These are phyloP conservation scores for Orbilia ellipsospora DNA, from an alignment of 2,329 filamentous ascomycete genomes.

Conservation along the genomic window DNA sequence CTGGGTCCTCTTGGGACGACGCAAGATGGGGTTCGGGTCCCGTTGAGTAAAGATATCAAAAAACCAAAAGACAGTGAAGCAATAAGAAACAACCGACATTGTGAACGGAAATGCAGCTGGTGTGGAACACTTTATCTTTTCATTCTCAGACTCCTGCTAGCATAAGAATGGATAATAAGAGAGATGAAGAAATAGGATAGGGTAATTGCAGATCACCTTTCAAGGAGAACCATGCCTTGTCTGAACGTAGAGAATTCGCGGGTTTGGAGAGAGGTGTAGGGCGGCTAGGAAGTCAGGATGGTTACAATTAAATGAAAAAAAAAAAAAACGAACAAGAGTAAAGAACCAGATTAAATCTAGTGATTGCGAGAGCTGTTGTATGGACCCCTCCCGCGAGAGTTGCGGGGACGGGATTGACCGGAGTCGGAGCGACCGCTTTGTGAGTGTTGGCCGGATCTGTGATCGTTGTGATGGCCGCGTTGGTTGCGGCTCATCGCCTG, in stretches of 20 bases:
- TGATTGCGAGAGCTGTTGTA: conserved; percentile 16
- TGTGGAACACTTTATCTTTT: not conserved
- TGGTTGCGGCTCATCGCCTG: not conserved
- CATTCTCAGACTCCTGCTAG: not conserved
- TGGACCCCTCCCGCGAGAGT: too few relatives aligned
- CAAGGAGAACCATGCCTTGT: not conserved
- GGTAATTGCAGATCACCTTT: not conserved
- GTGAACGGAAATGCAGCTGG: not conserved
- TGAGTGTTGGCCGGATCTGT: not conserved
- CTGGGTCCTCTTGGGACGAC: not conserved
- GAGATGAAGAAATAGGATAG: not conserved
- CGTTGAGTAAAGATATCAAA: not conserved
- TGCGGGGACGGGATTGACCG: conserved; percentile 14
- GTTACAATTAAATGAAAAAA: not conserved
- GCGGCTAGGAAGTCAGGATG: not conserved
- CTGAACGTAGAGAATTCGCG: not conserved
- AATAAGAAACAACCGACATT: not conserved
- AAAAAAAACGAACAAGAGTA: too few relatives aligned
- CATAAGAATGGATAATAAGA: not conserved
- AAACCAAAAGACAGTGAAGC: not conserved
- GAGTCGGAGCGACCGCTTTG: conserved; percentile 17
- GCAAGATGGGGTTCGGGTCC: not conserved
- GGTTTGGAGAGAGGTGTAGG: not conserved
- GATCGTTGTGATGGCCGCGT: conserved; percentile 18
- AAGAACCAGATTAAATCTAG: not conserved